Evolutionary conservation across 257 asterid genomes (phyloP).

Genomic region (Fraxinus americana): DNA sequence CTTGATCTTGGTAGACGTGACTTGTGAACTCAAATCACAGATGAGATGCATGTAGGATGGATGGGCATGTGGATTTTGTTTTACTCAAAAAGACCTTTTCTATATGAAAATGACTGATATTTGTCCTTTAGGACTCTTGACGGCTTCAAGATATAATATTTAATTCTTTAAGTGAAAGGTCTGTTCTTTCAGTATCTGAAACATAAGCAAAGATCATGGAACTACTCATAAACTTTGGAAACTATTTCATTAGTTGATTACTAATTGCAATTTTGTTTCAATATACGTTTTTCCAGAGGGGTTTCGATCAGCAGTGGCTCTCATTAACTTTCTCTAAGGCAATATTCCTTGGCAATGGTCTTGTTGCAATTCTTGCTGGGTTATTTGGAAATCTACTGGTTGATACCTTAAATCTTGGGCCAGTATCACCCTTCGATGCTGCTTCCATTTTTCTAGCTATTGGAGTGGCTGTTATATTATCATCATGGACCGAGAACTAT

Average conservation of each 20-base stretch:
- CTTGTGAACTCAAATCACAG: neutral
- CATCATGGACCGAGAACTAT: conserved; percentile 86
- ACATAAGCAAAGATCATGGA: neutral
- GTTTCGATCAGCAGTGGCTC: conserved; percentile 95
- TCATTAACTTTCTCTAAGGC: conserved; percentile 97
- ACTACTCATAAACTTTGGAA: neutral
- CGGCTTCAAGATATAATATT: neutral
- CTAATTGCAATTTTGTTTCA: neutral
- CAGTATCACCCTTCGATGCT: conserved; percentile 96
- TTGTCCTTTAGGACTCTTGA: neutral
- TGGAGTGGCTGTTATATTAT: conserved; percentile 84
- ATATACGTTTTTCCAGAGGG: conserved; percentile 63
- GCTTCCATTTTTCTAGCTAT: conserved; percentile 82
- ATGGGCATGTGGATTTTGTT: neutral
- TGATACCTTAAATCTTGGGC: conserved; percentile 78
- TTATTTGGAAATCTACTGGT: conserved; percentile 84
- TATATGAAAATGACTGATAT: conserved; percentile 1
- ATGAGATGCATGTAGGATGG: neutral
- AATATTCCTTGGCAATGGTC: conserved; percentile 91
- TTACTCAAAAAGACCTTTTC: neutral
- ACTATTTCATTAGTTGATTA: neutral
- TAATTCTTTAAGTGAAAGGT: neutral
- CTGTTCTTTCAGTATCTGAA: neutral
- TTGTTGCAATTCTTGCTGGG: conserved; percentile 82
- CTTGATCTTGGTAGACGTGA: neutral